Base-by-base conservation (phyloP, 805 yeast genomes). In the Lachancea cidri region DNA sequence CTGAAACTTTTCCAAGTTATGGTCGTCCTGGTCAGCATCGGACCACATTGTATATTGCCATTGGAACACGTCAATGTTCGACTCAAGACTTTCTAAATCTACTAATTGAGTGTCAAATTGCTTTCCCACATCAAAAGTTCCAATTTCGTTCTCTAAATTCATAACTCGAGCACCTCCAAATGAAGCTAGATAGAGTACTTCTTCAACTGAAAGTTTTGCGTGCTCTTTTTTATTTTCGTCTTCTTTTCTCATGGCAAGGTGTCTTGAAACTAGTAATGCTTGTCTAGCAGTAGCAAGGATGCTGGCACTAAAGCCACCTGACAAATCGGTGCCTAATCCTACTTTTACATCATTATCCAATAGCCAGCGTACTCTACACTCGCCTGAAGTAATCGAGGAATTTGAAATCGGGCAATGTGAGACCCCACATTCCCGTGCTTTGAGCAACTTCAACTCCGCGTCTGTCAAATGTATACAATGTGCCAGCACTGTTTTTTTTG, bases 381-480 rank as follows among this genome's bases (percentile, higher is more conserved):
- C 94, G 14, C 98, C 98, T 8, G 94, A 82, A 0, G 95, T 81
- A 43, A 91, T 73, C 14, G 93, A 79, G 1, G 95, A 79, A 60
- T 91, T 91, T 14, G 95, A 85, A 8, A 87, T 78, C 2, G 98
- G 98, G 65, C 98, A 91, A 63, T 93, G 98, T 4, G 95, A 74
- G 14, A 91, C 77, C 9, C 96, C 94, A 24, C 86, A 67, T 4
- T 75, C 65, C 16, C 74, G 72, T 14, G 53, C 47, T 46, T 70
- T 72, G 34, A 93, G 69, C 16, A 84, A 45, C 14, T 71, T 62
- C 32, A 79, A 69, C 60, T 91, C 98, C 2, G 70, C 70, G 6
- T 76, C 78, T 1, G 76, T 50, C 40, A 91, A 66, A 55, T 89
- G 95, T 29, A 93, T 71, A 29, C 93, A 94, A 57, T 91, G 98